Evolutionary conservation across 192 early-diverging fungal species (phyloP), one percentile per base, ranked within the genome.

Genomic region (Coemansia umbellata): DNA sequence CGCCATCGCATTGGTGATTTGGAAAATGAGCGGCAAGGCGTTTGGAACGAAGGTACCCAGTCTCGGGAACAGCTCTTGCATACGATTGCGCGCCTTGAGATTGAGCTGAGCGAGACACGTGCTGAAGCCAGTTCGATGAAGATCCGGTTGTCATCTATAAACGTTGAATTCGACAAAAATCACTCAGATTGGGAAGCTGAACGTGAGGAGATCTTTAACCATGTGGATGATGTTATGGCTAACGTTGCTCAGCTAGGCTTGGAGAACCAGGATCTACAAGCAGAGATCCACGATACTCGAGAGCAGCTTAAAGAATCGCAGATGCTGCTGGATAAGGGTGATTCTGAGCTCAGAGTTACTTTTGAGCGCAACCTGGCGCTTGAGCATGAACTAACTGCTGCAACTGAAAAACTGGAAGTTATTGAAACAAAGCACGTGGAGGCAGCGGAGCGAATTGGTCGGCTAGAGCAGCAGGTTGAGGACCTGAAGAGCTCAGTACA

Each of bases 1-100:
- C 60, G 59, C 19, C 43, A 63, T 31, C 65, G 73, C 15, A 69
- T 75, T 22, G 73, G 58, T 4, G 66, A 64, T 7, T 52, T 44
- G 28, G 73, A 75, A 53, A 52, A 26, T 17, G 65, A 75, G 37
- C 73, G 66, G 14, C 56, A 69, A 37, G 73, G 73, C 8, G 50
- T 37, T 30, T 69, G 66, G 73, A 64, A 36, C 2, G 73, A 69
- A 9, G 73, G 61, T 24, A 32, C 31, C 21, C 60, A 75, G 66
- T 44, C 53, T 18, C 66, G 66, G 6, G 61, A 58, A 30, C 37
- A 65, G 66, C 61, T 75, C 17, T 42, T 75, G 8, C 35, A 42
- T 3, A 33, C 60, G 3, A 69, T 75, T 44, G 57, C 31, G 2
- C 47, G 36, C 13, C 56, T 69, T 2, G 73, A 75, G 41, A 58